Conservation (phyloP, 371 early-diverging fungal genomes). For the Thermomucor indicae-seudaticae region DNA sequence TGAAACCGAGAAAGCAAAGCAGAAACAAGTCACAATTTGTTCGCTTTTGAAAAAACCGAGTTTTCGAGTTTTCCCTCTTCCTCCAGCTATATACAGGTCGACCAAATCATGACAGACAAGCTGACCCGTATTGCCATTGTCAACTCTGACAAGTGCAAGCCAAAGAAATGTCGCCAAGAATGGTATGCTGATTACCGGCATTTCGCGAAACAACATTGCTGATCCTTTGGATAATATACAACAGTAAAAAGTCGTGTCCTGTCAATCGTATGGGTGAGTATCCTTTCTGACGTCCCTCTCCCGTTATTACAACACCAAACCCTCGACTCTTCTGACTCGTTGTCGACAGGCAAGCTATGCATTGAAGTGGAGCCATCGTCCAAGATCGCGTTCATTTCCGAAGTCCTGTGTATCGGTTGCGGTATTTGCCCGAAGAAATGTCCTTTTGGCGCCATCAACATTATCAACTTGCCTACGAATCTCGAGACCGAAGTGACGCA, state of each 20-base stretch:
- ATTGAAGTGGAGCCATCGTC: conserved; percentile 85
- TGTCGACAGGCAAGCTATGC: conserved; percentile 89
- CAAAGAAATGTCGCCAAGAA: conserved; percentile 99
- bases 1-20: too few species aligned
- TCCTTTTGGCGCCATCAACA: conserved; percentile 98
- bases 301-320: too few species aligned
- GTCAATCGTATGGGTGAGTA: conserved; percentile 77
- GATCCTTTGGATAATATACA: background rate
- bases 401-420: conserved; percentile 99
- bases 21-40: background rate
- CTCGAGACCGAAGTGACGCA: conserved; percentile 96
- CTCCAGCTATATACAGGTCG: background rate
- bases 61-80: background rate
- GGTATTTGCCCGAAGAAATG: conserved; percentile 99
- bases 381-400: conserved; percentile 94
- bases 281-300: too few species aligned
- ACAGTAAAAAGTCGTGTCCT: conserved; percentile 83
- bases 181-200: conserved; percentile 62
- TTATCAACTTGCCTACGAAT: conserved; percentile 99
- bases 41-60: background rate
- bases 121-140: conserved; percentile 97
- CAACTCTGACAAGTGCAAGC: conserved; percentile 97
- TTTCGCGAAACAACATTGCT: background rate
- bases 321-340: too few species aligned
- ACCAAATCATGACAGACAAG: conserved; percentile 60